phyloP scores from a whole-genome alignment of 208 protist species.

The Angomonas deanei region DNA sequence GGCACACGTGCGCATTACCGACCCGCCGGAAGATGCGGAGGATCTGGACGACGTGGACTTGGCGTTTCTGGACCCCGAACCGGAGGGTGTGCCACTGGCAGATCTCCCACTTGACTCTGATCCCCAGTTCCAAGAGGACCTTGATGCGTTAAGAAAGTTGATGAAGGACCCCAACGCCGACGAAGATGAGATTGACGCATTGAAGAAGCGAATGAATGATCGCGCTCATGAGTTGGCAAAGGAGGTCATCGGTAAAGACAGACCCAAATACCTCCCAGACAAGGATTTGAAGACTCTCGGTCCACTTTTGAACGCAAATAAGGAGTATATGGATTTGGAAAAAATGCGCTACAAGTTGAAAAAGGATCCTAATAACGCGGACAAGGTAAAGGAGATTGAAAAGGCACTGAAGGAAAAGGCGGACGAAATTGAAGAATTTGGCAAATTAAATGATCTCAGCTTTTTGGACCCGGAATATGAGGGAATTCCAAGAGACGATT shows the following conservation, averaged over 20 bases:
- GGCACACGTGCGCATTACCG: constrained; percentile 61
- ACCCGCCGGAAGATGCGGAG: constrained; percentile 53
- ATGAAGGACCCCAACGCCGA: constrained; percentile 24
- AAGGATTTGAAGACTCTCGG: constrained; percentile 37
- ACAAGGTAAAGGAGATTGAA: constrained; percentile 44
- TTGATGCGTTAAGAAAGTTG: constrained; percentile 38
- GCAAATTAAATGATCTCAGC: constrained; percentile 24
- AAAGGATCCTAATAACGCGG: constrained; percentile 56
- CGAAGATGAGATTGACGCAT: constrained; percentile 18
- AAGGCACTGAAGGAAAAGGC: constrained; percentile 26
- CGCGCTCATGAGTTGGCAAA: constrained; percentile 42
- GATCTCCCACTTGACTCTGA: constrained; percentile 52
- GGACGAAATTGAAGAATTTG: constrained; percentile 26
- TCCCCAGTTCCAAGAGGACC: constrained; percentile 38
- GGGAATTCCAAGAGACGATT: constrained; percentile 54
- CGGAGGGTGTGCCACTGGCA: constrained; percentile 49
- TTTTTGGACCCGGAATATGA: constrained; percentile 67
- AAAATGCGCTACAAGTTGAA: constrained; percentile 43
- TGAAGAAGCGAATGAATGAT: constrained; percentile 51
- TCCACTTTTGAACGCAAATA: constrained; percentile 37
- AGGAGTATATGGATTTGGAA: constrained; percentile 40
- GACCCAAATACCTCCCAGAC: constrained; percentile 39
- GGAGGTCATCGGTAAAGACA: constrained; percentile 45
- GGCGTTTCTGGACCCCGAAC: constrained; percentile 60
- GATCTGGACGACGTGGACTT: constrained; percentile 62